A percentile compares a stretch with the other conserved stretches of the same genome.
These are phyloP conservation scores for Peronospora belbahrii DNA, from an alignment of 352 stramenopile species.

Conservation along the genomic window DNA sequence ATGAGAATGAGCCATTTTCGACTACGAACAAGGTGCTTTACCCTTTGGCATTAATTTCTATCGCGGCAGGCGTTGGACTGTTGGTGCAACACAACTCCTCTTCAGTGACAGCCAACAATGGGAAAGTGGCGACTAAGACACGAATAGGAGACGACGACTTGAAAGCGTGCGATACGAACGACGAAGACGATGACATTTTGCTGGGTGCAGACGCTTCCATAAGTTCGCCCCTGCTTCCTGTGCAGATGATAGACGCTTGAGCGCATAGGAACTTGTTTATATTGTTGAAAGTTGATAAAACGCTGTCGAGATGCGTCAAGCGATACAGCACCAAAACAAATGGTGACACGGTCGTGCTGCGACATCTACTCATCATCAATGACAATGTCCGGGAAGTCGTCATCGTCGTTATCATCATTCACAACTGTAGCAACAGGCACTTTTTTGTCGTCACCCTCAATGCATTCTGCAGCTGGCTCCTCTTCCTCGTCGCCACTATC, in stretches of 20 bases:
- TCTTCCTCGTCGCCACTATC: constrained; percentile 2
- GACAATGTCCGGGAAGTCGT: constrained; percentile 82
- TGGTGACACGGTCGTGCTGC: neutral
- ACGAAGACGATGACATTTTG: constrained; percentile 48
- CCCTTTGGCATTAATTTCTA: constrained; percentile 58
- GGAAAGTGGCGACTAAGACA: constrained; percentile 15
- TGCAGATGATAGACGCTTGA: constrained; percentile 45
- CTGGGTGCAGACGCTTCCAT: constrained; percentile 58
- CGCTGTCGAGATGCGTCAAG: constrained; percentile 3
- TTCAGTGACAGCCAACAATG: neutral
- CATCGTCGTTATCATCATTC: constrained; percentile 41
- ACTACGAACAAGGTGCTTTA: constrained; percentile 62
- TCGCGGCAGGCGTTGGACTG: constrained; percentile 55
- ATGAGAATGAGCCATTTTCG: constrained; percentile 46
- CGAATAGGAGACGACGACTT: neutral
- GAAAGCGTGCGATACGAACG: constrained; percentile 25
- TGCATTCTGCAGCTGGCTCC: constrained; percentile 16
- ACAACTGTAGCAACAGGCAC: constrained; percentile 11
- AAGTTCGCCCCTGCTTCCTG: constrained; percentile 50
- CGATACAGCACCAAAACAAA: constrained; percentile 1
- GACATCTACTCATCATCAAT: constrained; percentile 45
- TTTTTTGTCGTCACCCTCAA: constrained; percentile 27
- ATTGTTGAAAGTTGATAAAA: constrained; percentile 18
- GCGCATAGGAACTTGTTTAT: constrained; percentile 9
- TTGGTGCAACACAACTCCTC: constrained; percentile 63